A percentile compares a stretch with the other conserved stretches of the same genome.
Evolutionary conservation across 1,284 basidiomycete genomes (phyloP).

Genomic region (Waitea zeae): DNA sequence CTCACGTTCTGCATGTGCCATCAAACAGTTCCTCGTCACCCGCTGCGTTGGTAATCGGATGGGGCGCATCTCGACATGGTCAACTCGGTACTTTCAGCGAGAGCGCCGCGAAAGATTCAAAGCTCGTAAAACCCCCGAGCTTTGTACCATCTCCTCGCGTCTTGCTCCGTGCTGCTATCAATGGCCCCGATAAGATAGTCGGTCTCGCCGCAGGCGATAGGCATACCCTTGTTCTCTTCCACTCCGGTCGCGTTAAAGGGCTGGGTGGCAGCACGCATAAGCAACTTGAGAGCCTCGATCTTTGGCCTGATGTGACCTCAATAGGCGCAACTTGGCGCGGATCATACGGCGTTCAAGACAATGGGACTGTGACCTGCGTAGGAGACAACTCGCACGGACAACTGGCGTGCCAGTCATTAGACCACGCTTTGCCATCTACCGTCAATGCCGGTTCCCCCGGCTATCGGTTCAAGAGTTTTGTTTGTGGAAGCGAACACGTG

Average conservation of each 20-base stretch:
- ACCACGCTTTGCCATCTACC: not conserved
- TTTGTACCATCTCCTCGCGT: no score
- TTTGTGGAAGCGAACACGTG: slow-evolving; percentile 77
- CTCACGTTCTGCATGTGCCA: not conserved
- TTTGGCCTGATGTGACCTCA: slow-evolving; percentile 11
- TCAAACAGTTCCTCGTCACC: slow-evolving; percentile 4
- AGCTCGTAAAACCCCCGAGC: no score
- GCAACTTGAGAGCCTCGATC: slow-evolving; percentile 35
- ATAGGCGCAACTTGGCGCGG: slow-evolving; percentile 73
- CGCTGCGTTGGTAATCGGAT: not conserved
- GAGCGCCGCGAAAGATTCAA: not conserved
- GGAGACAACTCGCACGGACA: slow-evolving; percentile 61
- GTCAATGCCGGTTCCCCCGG: not conserved
- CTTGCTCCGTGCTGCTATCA: no score
- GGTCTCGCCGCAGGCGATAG: slow-evolving; percentile 44
- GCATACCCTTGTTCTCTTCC: slow-evolving; percentile 44
- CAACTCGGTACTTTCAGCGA: not conserved
- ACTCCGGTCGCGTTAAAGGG: slow-evolving; percentile 26
- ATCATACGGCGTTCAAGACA: slow-evolving; percentile 33
- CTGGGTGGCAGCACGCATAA: slow-evolving; percentile 56
- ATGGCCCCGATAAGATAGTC: slow-evolving; percentile 8
- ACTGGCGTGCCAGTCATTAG: slow-evolving; percentile 31
- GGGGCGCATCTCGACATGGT: not conserved
- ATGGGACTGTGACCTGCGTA: slow-evolving; percentile 22
- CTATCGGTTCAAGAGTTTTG: slow-evolving; percentile 16